These are phyloP conservation scores for Globisporangium solare DNA, from an alignment of 352 stramenopile genomes.

Conservation along the genomic window DNA sequence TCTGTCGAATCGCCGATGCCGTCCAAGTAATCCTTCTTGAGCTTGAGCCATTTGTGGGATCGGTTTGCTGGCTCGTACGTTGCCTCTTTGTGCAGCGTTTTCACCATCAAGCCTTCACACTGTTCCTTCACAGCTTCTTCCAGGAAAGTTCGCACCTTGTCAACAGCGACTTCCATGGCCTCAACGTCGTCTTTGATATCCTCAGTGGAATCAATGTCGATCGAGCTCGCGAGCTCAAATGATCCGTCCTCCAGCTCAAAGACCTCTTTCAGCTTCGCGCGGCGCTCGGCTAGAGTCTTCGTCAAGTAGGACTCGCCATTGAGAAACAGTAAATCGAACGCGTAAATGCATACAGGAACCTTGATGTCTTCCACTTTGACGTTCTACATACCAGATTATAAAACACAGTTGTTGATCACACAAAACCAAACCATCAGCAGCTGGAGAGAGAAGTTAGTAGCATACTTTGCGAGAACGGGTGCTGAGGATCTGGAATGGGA, in stretches of 20 bases:
- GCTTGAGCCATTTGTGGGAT: conserved; percentile 99
- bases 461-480: conserved; percentile 93
- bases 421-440: conserved; percentile 3
- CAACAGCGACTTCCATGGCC: conserved; percentile 83
- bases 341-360: conserved; percentile 91
- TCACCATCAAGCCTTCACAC: conserved; percentile 99
- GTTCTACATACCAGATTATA: conserved; percentile 25
- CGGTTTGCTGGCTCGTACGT: conserved; percentile 97
- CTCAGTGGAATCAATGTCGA: conserved; percentile 84
- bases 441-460: neutral
- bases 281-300: conserved; percentile 86
- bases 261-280: conserved; percentile 86
- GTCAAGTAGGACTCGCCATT: conserved; percentile 95
- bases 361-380: conserved; percentile 89
- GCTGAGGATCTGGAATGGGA: conserved; percentile 99
- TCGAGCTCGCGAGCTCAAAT: conserved; percentile 93
- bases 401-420: neutral
- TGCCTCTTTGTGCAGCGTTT: conserved; percentile 96
- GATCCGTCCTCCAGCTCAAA: conserved; percentile 92
- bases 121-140: conserved; percentile 92
- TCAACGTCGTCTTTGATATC: conserved; percentile 84
- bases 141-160: conserved; percentile 91
- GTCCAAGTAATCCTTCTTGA: conserved; percentile 99
- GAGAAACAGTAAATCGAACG: conserved; percentile 99
- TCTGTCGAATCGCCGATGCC: conserved; percentile 97